These are phyloP conservation scores for Lathyrus tuberosus DNA, from an alignment of 306 rosid species.

Conservation along the genomic window DNA sequence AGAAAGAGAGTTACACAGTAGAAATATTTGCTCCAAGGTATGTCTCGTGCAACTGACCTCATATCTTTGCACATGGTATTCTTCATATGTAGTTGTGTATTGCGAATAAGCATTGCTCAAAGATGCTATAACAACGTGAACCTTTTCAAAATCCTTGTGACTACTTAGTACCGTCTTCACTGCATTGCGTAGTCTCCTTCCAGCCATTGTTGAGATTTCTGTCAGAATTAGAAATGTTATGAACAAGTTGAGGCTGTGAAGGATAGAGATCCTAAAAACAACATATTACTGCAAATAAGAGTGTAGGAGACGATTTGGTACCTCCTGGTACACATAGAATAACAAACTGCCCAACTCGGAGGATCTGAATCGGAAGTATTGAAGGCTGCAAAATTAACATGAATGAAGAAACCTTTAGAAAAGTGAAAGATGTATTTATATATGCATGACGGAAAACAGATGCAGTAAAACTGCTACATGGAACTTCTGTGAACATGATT, in stretches of 20 bases:
- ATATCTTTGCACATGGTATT: conserved; percentile 84
- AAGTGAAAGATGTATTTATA: conserved; percentile 21
- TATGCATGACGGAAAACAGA: conserved; percentile 16
- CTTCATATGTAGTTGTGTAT: conserved; percentile 83
- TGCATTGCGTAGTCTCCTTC: conserved; percentile 90
- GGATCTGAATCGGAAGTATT: conserved; percentile 90
- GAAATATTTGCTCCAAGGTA: conserved; percentile 9
- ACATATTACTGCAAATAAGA: conserved; percentile 3
- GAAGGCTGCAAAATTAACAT: conserved; percentile 73
- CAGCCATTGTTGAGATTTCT: conserved; percentile 97
- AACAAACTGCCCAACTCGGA: conserved; percentile 75
- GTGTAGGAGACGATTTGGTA: conserved; percentile 38
- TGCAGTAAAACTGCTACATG: conserved; percentile 19
- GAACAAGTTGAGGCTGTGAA: conserved; percentile 15
- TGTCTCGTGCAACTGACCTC: conserved; percentile 67
- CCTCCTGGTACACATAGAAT: conserved; percentile 95
- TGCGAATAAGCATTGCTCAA: conserved; percentile 89
- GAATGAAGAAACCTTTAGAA: conserved; percentile 24
- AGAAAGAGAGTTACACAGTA: neutral
- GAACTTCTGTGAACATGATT: conserved; percentile 17
- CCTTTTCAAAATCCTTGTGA: conserved; percentile 44
- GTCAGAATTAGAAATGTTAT: conserved; percentile 28
- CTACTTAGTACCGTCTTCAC: conserved; percentile 62
- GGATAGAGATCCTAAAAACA: conserved; percentile 19
- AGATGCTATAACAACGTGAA: conserved; percentile 80